Evolutionary conservation across 116 monocot genomes (phyloP), one percentile per base, ranked within the genome.

Genomic region (Zostera marina): DNA sequence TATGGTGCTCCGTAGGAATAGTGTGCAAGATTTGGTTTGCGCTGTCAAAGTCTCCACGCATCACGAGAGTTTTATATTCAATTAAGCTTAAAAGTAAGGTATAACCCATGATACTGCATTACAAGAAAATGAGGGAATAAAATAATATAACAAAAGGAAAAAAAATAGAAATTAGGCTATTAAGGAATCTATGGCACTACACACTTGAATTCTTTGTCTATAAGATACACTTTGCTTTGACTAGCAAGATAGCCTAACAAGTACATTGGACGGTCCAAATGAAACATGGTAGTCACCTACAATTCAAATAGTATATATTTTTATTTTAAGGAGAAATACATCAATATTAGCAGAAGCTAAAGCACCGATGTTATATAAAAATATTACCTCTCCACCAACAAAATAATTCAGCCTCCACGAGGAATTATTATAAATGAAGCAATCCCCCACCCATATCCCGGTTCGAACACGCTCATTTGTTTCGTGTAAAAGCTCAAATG

Each of bases 391-490:
- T 66, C 96, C 96, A 56, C 96, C 96, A 72, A 96, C 96, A 70
- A 80, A 96, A 65, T 96, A 96, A 58, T 96, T 96, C 47, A 96
- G 74, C 41, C 89, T 63, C 76, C 78, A 89, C 53, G 89, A 79
- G 68, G 89, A 85, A 61, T 96, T 96, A 52, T 85, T 89, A 46
- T 96, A 96, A 46, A 96, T 96, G 73, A 96, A 96, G 73, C 96
- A 96, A 67, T 96, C 96, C 4, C 96, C 96, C 65, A 96, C 89
- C 96, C 96, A 96, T 43, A 96, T 68, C 23, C 96, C 96, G 62
- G 96, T 96, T 62, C 96, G 75, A 17, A 89, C 85, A 19, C 82
- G 67, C 67, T 89, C 96, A 70, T 85, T 89, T 42, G 76, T 77
- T 77, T 96, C 82, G 75, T 91, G 82, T 48, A 91, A 72, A 61